phyloP scores from a whole-genome alignment of 768 basidiomycete species.

The Leccinum truebloodii region DNA sequence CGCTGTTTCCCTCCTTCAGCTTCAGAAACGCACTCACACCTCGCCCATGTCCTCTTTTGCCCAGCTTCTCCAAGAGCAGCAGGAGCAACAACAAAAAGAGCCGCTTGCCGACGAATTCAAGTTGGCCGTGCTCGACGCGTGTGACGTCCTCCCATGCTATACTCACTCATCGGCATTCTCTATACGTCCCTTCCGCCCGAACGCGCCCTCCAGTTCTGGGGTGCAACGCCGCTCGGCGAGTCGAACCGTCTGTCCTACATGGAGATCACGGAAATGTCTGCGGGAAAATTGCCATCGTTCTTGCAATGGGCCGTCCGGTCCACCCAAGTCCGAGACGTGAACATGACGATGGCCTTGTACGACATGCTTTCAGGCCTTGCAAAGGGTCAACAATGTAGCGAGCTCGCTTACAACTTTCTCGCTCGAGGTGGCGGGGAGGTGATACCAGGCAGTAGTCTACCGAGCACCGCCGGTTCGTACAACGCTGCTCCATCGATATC shows the following conservation, averaged over 20 bases:
- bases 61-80: no score
- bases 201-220: slow-evolving; percentile 85
- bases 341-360: slow-evolving; percentile 78
- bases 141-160: slow-evolving; percentile 78
- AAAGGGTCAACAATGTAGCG: slow-evolving; percentile 82
- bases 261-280: slow-evolving; percentile 59
- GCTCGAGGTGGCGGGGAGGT: slow-evolving; percentile 73
- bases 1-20: slow-evolving; percentile 45
- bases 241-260: slow-evolving; percentile 48
- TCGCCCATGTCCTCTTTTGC: slow-evolving; percentile 39
- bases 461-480: slow-evolving; percentile 36
- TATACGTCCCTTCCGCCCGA: slow-evolving; percentile 76
- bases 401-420: no score
- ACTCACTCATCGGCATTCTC: slow-evolving; percentile 79
- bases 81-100: no score
- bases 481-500: slow-evolving; percentile 61
- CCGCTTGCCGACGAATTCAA: slow-evolving; percentile 45
- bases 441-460: slow-evolving; percentile 57
- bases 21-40: slow-evolving; percentile 41
- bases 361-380: slow-evolving; percentile 88
- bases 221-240: slow-evolving; percentile 52
- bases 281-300: slow-evolving; percentile 69
- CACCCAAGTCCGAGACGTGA: slow-evolving; percentile 68
- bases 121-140: slow-evolving; percentile 59
- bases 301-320: slow-evolving; percentile 91